A percentile compares a stretch with the other conserved stretches of the same genome.
Evolutionary conservation across 768 basidiomycete genomes (phyloP).

Genomic region (Boletales sp.): DNA sequence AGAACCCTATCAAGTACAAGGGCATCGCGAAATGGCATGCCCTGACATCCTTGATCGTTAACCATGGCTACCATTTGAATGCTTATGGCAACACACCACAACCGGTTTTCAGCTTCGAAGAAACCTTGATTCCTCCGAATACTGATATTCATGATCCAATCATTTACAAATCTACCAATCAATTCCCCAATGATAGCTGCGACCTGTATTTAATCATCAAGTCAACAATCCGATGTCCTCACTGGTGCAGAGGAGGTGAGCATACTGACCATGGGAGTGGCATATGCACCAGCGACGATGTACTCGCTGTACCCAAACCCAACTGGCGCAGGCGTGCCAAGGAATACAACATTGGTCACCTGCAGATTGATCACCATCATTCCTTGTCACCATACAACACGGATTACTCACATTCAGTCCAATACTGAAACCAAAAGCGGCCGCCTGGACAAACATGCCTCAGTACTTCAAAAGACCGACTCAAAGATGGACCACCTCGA

Average conservation of each 20-base stretch:
- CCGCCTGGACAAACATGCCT: conserved; percentile 24
- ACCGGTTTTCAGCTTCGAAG: conserved; percentile 49
- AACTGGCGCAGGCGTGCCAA: conserved; percentile 41
- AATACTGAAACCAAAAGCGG: conserved; percentile 48
- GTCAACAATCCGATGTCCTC: neutral
- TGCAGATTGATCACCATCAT: conserved; percentile 14
- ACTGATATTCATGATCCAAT: conserved; percentile 41
- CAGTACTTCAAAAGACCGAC: neutral
- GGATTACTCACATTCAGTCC: conserved; percentile 38
- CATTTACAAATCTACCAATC: conserved; percentile 48
- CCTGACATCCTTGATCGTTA: conserved; percentile 14
- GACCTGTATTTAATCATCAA: conserved; percentile 28
- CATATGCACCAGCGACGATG: conserved; percentile 40
- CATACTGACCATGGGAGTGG: conserved; percentile 40
- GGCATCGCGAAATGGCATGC: conserved; percentile 38
- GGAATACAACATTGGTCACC: conserved; percentile 55
- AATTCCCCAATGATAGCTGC: conserved; percentile 51
- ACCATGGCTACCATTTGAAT: neutral
- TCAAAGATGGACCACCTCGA: conserved; percentile 30
- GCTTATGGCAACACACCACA: conserved; percentile 30
- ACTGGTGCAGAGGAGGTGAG: neutral
- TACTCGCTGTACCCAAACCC: conserved; percentile 46
- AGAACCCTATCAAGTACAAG: conserved; percentile 40
- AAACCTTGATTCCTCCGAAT: conserved; percentile 48
- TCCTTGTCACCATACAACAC: neutral